Percentiles rank a stretch among this genome's conserved stretches.
Conservation (phyloP, 139 green algal genomes). For the Chlamydomonas incerta region DNA sequence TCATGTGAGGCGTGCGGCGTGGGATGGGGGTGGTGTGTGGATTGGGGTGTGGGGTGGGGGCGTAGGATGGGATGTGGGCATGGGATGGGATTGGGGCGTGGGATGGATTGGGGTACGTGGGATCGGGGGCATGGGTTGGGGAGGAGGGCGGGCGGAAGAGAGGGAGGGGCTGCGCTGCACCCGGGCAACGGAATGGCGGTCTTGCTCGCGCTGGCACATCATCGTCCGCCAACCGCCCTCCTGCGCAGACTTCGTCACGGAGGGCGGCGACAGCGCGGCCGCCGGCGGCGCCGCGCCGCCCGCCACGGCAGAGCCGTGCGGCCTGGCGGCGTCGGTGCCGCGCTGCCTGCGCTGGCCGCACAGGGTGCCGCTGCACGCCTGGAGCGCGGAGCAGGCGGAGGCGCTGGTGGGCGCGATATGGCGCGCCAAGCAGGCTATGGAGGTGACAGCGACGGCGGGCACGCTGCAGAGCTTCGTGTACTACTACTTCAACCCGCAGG, state of each 20-base stretch:
- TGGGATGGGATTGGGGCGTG: too few species aligned
- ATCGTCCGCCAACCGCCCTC: too few species aligned
- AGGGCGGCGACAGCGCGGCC: neutral
- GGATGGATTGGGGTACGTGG: too few species aligned
- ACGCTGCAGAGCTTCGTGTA: conserved; percentile 48
- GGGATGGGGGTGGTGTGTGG: neutral
- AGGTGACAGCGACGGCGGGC: neutral
- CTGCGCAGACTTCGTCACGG: conserved; percentile 48
- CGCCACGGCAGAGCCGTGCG: conserved; percentile 24
- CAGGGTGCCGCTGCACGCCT: conserved; percentile 2
- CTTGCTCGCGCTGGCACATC: too few species aligned
- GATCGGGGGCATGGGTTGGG: too few species aligned
- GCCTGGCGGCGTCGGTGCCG: conserved; percentile 35
- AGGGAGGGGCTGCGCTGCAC: too few species aligned
- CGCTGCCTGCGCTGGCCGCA: conserved; percentile 46
- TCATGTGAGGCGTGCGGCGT: conserved; percentile 10
- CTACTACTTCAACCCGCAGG: conserved; percentile 49
- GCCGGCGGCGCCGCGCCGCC: too few species aligned
- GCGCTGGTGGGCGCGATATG: conserved; percentile 19
- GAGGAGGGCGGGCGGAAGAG: too few species aligned
- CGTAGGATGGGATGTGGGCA: too few species aligned
- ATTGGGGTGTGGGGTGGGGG: too few species aligned
- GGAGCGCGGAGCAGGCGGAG: conserved; percentile 23
- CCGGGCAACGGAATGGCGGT: too few species aligned
- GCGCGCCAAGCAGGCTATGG: conserved; percentile 31